These are phyloP conservation scores for Exobasidium cylindrosporum DNA, from an alignment of 1,284 basidiomycete species.

Conservation along the genomic window DNA sequence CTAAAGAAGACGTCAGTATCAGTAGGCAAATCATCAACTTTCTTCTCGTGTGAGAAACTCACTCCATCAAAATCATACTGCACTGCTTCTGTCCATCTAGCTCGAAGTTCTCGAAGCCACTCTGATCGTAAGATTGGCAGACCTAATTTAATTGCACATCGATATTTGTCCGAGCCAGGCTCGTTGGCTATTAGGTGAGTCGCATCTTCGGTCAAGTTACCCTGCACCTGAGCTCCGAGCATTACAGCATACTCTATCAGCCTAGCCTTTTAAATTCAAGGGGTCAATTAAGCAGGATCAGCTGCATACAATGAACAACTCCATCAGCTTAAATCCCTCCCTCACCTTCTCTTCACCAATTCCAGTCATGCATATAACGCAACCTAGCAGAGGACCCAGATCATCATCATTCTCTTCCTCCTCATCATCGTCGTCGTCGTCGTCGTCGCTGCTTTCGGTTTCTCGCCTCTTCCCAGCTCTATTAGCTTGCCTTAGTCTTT, in stretches of 20 bases:
- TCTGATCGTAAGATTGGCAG: conserved; percentile 70
- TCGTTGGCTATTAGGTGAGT: conserved; percentile 72
- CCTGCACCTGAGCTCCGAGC: conserved; percentile 68
- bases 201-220: conserved; percentile 71
- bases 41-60: conserved; percentile 42
- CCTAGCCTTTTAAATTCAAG: conserved; percentile 60
- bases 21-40: background rate
- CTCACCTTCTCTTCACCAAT: conserved; percentile 16
- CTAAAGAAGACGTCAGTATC: conserved; percentile 50
- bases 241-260: conserved; percentile 71
- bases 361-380: conserved; percentile 17
- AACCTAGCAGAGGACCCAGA: conserved; percentile 11
- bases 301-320: conserved; percentile 44
- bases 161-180: conserved; percentile 74
- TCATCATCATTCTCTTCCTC: conserved; percentile 30
- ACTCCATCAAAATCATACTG: conserved; percentile 66
- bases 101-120: conserved; percentile 69
- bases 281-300: conserved; percentile 64
- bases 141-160: conserved; percentile 72
- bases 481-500: background rate
- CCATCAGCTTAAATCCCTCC: conserved; percentile 65
- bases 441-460: conserved; percentile 8
- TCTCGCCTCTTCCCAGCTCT: background rate
- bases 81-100: conserved; percentile 72
- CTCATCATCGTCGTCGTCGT: conserved; percentile 24